Evolutionary conservation across 2,329 filamentous ascomycete genomes (phyloP).

Genomic region (Hypocreales sp.): DNA sequence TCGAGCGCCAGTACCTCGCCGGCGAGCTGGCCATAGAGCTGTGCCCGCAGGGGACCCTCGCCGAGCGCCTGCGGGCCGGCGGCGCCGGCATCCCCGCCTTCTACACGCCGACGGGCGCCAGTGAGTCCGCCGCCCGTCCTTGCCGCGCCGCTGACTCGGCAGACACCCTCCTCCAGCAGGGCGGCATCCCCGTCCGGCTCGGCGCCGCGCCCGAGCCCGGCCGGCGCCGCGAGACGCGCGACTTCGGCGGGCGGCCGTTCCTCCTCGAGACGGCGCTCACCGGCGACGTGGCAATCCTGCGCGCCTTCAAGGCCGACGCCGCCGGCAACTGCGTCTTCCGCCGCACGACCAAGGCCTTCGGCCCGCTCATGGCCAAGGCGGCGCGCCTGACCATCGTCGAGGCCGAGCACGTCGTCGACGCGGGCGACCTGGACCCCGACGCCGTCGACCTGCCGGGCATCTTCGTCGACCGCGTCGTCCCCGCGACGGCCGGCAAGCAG

Average conservation of each 20-base stretch:
- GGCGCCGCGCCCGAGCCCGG: conserved; percentile 49
- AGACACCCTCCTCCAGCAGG: conserved; percentile 52
- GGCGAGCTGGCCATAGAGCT: conserved; percentile 64
- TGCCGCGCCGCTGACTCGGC: too few species aligned
- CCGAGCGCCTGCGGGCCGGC: conserved; percentile 55
- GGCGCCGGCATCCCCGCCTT: conserved; percentile 70
- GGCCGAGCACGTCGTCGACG: conserved; percentile 67
- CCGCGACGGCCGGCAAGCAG: conserved; percentile 53
- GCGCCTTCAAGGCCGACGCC: conserved; percentile 62
- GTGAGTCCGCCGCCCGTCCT: too few species aligned
- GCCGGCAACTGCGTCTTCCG: conserved; percentile 70
- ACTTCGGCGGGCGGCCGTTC: conserved; percentile 58
- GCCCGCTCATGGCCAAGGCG: conserved; percentile 66
- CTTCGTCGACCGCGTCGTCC: conserved; percentile 68
- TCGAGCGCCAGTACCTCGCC: conserved; percentile 60
- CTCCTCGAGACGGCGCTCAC: conserved; percentile 64
- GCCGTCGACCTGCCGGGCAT: conserved; percentile 69
- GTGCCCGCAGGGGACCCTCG: conserved; percentile 61
- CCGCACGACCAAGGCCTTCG: conserved; percentile 63
- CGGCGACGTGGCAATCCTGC: conserved; percentile 62
- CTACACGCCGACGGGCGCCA: conserved; percentile 59
- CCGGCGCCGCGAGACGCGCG: conserved; percentile 50
- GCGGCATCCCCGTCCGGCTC: conserved; percentile 50
- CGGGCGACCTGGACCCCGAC: conserved; percentile 57
- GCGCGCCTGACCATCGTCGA: conserved; percentile 68